Evolutionary conservation across 2,329 filamentous ascomycete species (phyloP).

Genomic region (Pseudogymnoascus sp.): DNA sequence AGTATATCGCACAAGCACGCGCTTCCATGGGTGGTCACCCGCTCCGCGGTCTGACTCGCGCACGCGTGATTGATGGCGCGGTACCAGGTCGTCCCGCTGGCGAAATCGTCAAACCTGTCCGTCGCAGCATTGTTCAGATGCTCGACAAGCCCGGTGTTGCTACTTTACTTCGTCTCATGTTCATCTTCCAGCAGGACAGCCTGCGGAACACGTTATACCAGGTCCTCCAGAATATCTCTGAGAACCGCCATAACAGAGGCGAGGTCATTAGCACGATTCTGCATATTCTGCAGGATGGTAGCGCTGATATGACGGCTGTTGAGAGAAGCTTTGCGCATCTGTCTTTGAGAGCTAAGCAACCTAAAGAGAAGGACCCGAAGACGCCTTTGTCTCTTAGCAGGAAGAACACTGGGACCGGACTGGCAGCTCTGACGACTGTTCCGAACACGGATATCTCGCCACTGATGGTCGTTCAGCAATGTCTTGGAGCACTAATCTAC

Average conservation of each 20-base stretch:
- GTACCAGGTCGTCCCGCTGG: slow-evolving; percentile 34
- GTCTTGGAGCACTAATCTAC: slow-evolving; percentile 75
- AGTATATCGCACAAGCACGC: slow-evolving; percentile 79
- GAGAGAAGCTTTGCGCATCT: slow-evolving; percentile 93
- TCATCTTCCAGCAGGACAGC: slow-evolving; percentile 84
- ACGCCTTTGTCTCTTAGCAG: slow-evolving; percentile 77
- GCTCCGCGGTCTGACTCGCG: slow-evolving; percentile 32
- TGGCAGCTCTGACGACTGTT: slow-evolving; percentile 36
- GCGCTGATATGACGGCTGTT: slow-evolving; percentile 83
- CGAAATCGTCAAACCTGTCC: slow-evolving; percentile 51
- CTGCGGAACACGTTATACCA: slow-evolving; percentile 77
- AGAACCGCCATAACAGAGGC: slow-evolving; percentile 91
- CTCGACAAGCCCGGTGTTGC: slow-evolving; percentile 92
- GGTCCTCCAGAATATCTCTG: slow-evolving; percentile 83
- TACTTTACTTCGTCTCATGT: slow-evolving; percentile 96
- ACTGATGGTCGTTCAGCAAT: slow-evolving; percentile 91
- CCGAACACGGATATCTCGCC: slow-evolving; percentile 85
- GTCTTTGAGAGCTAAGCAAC: slow-evolving; percentile 81
- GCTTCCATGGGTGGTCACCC: slow-evolving; percentile 31
- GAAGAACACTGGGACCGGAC: slow-evolving; percentile 53
- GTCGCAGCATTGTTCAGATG: slow-evolving; percentile 87
- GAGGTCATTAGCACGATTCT: slow-evolving; percentile 90
- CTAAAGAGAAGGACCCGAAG: slow-evolving; percentile 56
- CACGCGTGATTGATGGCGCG: slow-evolving; percentile 29
- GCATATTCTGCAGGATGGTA: slow-evolving; percentile 91